Conservation (phyloP, 164 flowering plant species). For the Amborella trichopoda region DNA sequence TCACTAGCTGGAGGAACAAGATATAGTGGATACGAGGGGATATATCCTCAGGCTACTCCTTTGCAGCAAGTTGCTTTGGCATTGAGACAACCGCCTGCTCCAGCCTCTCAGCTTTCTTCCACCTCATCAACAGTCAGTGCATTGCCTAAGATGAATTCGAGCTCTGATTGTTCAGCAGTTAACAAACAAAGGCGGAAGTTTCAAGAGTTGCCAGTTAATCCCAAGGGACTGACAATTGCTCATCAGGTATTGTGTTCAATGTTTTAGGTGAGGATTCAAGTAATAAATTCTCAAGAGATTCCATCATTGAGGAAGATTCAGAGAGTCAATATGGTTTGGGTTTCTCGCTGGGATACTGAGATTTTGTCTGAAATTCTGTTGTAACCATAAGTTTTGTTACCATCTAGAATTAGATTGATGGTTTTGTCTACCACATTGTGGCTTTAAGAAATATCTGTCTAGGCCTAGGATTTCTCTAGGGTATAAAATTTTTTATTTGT, state of each 20-base stretch:
- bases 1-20: conserved; percentile 47
- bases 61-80: conserved; percentile 95
- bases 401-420: too few relatives aligned
- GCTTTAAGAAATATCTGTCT: too few relatives aligned
- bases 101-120: conserved; percentile 23
- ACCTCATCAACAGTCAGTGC: conserved; percentile 19
- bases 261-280: neutral
- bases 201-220: conserved; percentile 63
- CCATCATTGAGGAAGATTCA: too few relatives aligned
- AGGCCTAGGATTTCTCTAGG: too few relatives aligned
- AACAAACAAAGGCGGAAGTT: conserved; percentile 75
- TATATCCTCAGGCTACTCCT: conserved; percentile 95
- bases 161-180: conserved; percentile 15
- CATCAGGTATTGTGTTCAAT: conserved; percentile 45
- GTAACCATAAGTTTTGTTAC: too few relatives aligned
- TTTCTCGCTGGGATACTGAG: too few relatives aligned
- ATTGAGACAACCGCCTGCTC: conserved; percentile 55
- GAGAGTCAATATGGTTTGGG: too few relatives aligned
- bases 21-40: conserved; percentile 88
- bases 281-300: neutral
- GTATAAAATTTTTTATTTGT: too few relatives aligned
- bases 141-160: conserved; percentile 12
- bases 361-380: too few relatives aligned
- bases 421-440: too few relatives aligned
- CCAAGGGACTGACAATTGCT: conserved; percentile 22